phyloP scores from a whole-genome alignment of 805 yeast genomes.

The Metschnikowia proteae region DNA sequence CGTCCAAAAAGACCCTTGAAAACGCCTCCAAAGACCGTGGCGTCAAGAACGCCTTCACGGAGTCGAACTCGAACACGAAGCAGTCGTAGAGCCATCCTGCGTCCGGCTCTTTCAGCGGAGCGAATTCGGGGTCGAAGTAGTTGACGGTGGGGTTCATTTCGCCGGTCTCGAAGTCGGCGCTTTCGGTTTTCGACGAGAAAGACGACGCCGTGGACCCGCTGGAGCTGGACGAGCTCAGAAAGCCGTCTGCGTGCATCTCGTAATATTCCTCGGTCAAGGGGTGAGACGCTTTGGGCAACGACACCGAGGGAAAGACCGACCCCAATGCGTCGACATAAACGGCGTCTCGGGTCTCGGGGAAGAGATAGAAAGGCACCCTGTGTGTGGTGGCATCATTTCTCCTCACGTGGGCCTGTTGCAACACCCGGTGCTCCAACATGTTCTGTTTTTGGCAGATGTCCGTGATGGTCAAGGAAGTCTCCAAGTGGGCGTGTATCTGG shows the following conservation, averaged over 20 bases:
- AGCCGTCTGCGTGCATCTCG: conserved; percentile 1
- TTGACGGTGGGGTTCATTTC: conserved; percentile 23
- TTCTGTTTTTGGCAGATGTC: conserved; percentile 54
- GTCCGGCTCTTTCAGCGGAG: conserved; percentile 27
- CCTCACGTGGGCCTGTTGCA: conserved; percentile 64
- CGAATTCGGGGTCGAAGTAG: conserved; percentile 30
- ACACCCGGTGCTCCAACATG: conserved; percentile 40
- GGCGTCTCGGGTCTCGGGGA: conserved; percentile 44
- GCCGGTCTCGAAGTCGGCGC: conserved; percentile 5
- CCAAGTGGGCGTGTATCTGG: conserved; percentile 36
- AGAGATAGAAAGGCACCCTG: conserved; percentile 68
- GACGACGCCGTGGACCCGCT: conserved; percentile 14
- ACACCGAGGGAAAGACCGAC: conserved; percentile 53
- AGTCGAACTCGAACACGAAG: conserved; percentile 52
- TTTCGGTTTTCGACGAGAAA: conserved; percentile 12
- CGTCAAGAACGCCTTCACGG: conserved; percentile 44
- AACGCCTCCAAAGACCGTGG: conserved; percentile 42
- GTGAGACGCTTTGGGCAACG: conserved; percentile 59
- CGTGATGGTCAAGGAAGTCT: conserved; percentile 58
- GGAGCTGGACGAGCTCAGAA: not conserved
- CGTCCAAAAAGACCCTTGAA: conserved; percentile 31
- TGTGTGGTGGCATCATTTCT: conserved; percentile 81
- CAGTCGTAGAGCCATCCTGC: conserved; percentile 51
- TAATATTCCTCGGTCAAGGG: conserved; percentile 47
- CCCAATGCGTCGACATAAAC: conserved; percentile 49